Base-by-base conservation (phyloP, 495 filamentous ascomycete species). In the Daldinia childiae region DNA sequence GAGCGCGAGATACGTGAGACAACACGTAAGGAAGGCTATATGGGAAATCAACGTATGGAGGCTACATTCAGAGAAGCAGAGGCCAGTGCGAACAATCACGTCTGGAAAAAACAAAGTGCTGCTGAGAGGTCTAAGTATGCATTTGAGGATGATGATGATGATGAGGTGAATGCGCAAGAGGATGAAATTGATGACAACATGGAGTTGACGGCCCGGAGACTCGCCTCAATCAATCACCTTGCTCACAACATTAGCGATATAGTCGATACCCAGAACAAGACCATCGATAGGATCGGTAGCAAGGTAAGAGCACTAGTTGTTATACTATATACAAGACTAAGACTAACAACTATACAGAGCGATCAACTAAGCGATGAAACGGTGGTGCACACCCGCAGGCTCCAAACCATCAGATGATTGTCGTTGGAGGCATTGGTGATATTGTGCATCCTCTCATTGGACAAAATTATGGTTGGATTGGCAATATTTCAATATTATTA, bases 21-120 rank as follows among this genome's bases (percentile, higher is more conserved):
- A 0, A 93, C 89, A 1, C 86, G 92, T n/a, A 79, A 82, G 52
- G 89, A 89, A 66, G 91, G 93, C 69, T 95, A 93, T 76, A 88
- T 92, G 77, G 58, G 66, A 11, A 72, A 74, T 26, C 56, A 59
- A 21, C 73, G 74, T 19, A 67, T 76, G 76, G 76, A 78, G 41
- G 19, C 65, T 1, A 26, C 61, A 5, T 72, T 76, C 14, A 63
- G 51, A 15, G 30, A 66, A 9, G 27, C 71, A 27, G 71, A 76
- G 21, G 21, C 58, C 8, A 30, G 0, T 7, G 0, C 29, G 9
- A 1, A 0, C 6, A 8, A 6, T 1, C 1, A 32, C 9, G 29
- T 6, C 9, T 32, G 9, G 8, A 6, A 32, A 7, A 30, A 66
- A 41, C 71, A 15, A 21, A 73, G 52, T 45, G 39, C 39, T 11